These are phyloP conservation scores for Ceratocystis cubensis DNA, from an alignment of 2,329 filamentous ascomycete species.

Conservation along the genomic window DNA sequence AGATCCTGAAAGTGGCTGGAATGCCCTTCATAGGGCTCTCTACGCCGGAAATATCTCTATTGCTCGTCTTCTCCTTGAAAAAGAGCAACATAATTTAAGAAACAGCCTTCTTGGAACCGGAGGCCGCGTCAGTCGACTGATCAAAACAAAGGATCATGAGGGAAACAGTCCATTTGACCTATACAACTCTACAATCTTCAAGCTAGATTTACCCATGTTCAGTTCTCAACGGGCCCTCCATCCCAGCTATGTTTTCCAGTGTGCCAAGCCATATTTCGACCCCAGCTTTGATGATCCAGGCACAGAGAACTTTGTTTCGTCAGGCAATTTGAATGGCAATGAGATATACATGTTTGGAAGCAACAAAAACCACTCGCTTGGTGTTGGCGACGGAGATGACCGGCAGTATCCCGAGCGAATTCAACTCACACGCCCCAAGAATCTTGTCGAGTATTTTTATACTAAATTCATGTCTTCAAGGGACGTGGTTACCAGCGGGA, in stretches of 20 bases:
- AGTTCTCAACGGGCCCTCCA: slow-evolving; percentile 17
- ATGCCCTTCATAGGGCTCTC: slow-evolving; percentile 77
- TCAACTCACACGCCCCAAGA: slow-evolving; percentile 59
- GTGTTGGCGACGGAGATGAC: slow-evolving; percentile 91
- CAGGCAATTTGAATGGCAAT: slow-evolving; percentile 42
- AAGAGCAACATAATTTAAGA: slow-evolving; percentile 44
- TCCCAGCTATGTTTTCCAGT: slow-evolving; percentile 26
- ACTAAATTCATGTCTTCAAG: slow-evolving; percentile 39
- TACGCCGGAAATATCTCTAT: slow-evolving; percentile 83
- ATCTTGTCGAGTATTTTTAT: slow-evolving; percentile 62
- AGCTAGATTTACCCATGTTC: slow-evolving; percentile 47
- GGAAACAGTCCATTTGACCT: slow-evolving; percentile 90
- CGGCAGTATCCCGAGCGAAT: slow-evolving; percentile 86
- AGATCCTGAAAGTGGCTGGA: slow-evolving; percentile 91
- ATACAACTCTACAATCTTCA: slow-evolving; percentile 74
- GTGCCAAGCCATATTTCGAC: slow-evolving; percentile 41
- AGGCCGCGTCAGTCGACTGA: slow-evolving; percentile 57
- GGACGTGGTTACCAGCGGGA: not conserved
- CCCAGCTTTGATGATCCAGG: slow-evolving; percentile 22
- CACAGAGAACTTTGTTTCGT: not conserved
- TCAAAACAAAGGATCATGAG: slow-evolving; percentile 92
- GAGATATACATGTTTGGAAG: slow-evolving; percentile 91
- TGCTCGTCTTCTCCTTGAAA: slow-evolving; percentile 67
- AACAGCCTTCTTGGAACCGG: slow-evolving; percentile 35
- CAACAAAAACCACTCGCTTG: slow-evolving; percentile 87